Conservation (phyloP, 176 grass and related monocot genomes). For the Zizania latifolia region DNA sequence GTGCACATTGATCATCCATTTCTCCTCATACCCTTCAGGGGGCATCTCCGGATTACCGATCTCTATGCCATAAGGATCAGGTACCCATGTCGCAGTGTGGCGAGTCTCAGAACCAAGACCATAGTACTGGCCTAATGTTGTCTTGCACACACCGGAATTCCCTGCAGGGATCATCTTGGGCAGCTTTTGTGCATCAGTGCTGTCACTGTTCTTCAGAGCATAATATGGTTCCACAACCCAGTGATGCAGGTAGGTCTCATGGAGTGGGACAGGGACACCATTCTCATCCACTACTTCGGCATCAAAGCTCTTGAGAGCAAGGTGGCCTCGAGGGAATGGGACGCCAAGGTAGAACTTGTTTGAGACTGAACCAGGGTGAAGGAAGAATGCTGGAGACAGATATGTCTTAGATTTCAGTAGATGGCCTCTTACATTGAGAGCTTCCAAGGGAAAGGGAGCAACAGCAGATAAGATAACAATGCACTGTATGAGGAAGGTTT, state of each 20-base stretch:
- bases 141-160: conserved; percentile 65
- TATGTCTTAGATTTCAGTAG: conserved; percentile 50
- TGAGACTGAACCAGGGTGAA: conserved; percentile 56
- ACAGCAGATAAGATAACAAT: not conserved
- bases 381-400: conserved; percentile 52
- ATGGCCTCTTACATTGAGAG: conserved; percentile 22
- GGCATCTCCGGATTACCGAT: conserved; percentile 31
- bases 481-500: not conserved
- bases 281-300: conserved; percentile 71
- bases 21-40: conserved; percentile 59
- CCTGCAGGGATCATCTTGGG: conserved; percentile 10
- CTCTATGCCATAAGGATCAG: conserved; percentile 86
- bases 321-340: conserved; percentile 62
- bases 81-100: conserved; percentile 71
- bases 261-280: conserved; percentile 52
- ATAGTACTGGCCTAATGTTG: conserved; percentile 51
- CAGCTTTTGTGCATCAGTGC: not conserved
- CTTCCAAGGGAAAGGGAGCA: not conserved
- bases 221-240: conserved; percentile 62
- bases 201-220: not conserved
- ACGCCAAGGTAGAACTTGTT: conserved; percentile 54
- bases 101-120: conserved; percentile 90
- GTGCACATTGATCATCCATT: conserved; percentile 68
- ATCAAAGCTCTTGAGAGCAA: conserved; percentile 74
- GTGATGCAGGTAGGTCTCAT: conserved; percentile 91